Conservation (phyloP, 768 basidiomycete genomes). For the Lyophyllum atratum region DNA sequence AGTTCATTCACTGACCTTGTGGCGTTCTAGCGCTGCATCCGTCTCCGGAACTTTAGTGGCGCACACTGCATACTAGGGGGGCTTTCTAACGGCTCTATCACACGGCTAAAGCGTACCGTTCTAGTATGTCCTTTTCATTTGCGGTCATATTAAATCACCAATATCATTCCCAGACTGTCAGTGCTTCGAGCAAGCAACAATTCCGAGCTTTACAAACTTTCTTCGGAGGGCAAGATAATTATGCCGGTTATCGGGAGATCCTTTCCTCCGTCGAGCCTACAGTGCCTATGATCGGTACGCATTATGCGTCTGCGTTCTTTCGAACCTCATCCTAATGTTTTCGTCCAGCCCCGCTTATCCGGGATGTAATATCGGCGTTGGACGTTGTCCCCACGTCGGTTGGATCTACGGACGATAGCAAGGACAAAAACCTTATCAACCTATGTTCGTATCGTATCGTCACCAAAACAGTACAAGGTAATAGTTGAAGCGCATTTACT, state of each 20-base stretch:
- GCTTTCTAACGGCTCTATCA: conserved; percentile 40
- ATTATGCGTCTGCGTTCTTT: not conserved
- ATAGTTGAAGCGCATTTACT: not conserved
- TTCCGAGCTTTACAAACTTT: conserved; percentile 31
- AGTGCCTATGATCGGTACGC: conserved; percentile 36
- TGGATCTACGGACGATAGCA: conserved; percentile 10
- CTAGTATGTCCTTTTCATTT: conserved; percentile 25
- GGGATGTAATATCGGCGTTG: conserved; percentile 27
- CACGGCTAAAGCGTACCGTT: conserved; percentile 36
- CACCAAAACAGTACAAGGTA: conserved; percentile 43
- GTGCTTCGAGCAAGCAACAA: conserved; percentile 25
- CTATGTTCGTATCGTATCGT: conserved; percentile 38
- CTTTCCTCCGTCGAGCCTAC: conserved; percentile 27
- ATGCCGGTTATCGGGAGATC: conserved; percentile 25
- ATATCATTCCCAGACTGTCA: conserved; percentile 20
- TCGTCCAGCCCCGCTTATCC: conserved; percentile 27
- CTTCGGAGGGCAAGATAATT: conserved; percentile 29
- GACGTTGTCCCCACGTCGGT: conserved; percentile 20
- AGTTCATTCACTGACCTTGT: too few relatives aligned
- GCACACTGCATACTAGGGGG: conserved; percentile 43
- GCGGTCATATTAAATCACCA: not conserved
- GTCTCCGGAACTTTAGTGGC: conserved; percentile 45
- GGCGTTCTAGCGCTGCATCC: conserved; percentile 41
- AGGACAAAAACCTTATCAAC: conserved; percentile 32
- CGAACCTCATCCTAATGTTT: not conserved